phyloP scores from a whole-genome alignment of 768 basidiomycete genomes.

The Boletus sp. region DNA sequence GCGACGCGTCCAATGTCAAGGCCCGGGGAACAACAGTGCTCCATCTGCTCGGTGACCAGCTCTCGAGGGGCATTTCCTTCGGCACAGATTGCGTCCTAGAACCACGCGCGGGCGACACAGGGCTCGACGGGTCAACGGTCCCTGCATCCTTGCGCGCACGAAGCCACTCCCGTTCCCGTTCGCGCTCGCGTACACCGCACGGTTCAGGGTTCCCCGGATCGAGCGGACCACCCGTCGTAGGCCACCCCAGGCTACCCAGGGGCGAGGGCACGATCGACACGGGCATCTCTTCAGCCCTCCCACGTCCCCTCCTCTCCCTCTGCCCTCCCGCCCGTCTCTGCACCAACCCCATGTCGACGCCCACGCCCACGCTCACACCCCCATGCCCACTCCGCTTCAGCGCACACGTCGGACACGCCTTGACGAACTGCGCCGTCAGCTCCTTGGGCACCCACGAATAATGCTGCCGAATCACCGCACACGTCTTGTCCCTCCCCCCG shows the following conservation, averaged over 20 bases:
- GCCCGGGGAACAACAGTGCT: not conserved
- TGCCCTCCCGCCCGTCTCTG: not conserved
- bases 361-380: slow-evolving; percentile 14
- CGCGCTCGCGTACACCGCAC: slow-evolving; percentile 9
- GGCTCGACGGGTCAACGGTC: not conserved
- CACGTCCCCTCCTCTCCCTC: not conserved
- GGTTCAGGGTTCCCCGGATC: slow-evolving; percentile 21
- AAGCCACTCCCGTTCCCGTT: not conserved
- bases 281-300: not conserved
- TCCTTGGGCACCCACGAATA: slow-evolving; percentile 88
- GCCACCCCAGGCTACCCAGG: slow-evolving; percentile 14
- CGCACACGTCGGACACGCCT: slow-evolving; percentile 74
- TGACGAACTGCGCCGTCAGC: slow-evolving; percentile 75
- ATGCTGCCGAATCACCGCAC: slow-evolving; percentile 57
- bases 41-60: slow-evolving; percentile 3
- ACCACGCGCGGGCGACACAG: not conserved
- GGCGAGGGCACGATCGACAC: not conserved
- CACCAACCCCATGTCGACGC: not conserved
- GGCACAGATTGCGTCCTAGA: not conserved
- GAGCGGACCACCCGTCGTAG: slow-evolving; percentile 26
- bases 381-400: slow-evolving; percentile 41
- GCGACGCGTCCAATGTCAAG: not conserved
- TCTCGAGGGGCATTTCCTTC: not conserved
- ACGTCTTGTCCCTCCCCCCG: slow-evolving; percentile 80
- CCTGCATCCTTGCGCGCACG: not conserved